Percentiles rank a stretch among this genome's conserved stretches.
Conservation (phyloP, 2,329 filamentous ascomycete genomes). For the Karstenula rhodostoma region DNA sequence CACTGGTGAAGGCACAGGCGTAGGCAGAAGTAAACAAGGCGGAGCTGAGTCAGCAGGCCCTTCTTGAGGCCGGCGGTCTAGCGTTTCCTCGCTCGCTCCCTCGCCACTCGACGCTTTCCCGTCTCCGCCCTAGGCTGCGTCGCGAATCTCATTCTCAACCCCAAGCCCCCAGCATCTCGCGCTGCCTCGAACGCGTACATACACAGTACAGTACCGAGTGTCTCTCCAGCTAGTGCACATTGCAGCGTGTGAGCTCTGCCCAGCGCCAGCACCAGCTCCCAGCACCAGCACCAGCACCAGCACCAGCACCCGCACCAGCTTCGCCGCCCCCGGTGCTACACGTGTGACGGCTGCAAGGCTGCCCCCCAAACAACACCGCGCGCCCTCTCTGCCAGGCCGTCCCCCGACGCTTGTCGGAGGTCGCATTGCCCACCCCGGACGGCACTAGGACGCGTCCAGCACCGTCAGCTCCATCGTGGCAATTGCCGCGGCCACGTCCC, state of each 20-base stretch:
- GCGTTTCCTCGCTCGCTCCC: constrained; percentile 25
- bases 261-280: not conserved
- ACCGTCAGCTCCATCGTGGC: not conserved
- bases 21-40: not conserved
- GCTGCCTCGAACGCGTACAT: not conserved
- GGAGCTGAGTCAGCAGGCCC: constrained; percentile 32
- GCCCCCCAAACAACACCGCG: not conserved
- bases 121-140: constrained; percentile 47
- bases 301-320: not conserved
- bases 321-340: constrained; percentile 36
- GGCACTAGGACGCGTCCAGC: not conserved
- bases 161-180: constrained; percentile 17
- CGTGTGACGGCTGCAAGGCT: constrained; percentile 37
- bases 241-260: not conserved
- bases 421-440: not conserved
- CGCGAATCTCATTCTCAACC: constrained; percentile 50
- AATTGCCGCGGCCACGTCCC: not conserved
- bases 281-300: not conserved
- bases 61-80: constrained; percentile 21
- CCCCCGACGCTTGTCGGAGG: constrained; percentile 16
- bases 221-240: constrained; percentile 5
- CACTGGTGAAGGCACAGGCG: too few relatives aligned
- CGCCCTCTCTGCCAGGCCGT: not conserved
- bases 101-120: constrained; percentile 46
- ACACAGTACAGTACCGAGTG: not conserved